phyloP scores from a whole-genome alignment of 176 grass and related monocot species.

The Metroxylon sagu region DNA sequence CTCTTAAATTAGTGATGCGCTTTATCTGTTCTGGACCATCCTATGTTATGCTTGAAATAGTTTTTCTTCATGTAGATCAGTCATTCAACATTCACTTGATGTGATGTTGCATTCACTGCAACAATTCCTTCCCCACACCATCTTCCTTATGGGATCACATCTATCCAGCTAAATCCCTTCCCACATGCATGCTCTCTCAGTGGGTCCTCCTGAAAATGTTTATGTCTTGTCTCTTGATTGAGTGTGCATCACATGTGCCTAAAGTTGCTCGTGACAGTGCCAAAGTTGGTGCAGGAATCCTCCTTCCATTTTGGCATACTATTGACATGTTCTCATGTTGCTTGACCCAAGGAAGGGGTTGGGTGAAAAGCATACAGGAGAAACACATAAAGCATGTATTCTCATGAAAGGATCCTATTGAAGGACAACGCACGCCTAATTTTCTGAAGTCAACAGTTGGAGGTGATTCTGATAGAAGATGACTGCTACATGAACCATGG shows the following conservation, averaged over 20 bases:
- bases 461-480: slow-evolving; percentile 17
- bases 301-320: background rate
- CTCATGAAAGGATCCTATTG: slow-evolving; percentile 8
- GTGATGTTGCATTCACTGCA: too few species aligned
- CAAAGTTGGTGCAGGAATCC: background rate
- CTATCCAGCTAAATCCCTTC: too few species aligned
- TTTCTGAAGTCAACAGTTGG: slow-evolving; percentile 18
- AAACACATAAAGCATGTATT: slow-evolving; percentile 7
- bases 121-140: too few species aligned
- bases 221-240: background rate
- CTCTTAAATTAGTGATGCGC: too few species aligned
- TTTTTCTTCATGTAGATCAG: too few species aligned
- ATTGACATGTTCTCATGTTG: background rate
- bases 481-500: slow-evolving; percentile 23
- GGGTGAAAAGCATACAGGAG: slow-evolving; percentile 9
- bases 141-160: too few species aligned
- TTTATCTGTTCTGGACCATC: too few species aligned
- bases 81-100: too few species aligned
- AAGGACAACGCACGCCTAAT: slow-evolving; percentile 11
- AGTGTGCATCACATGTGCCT: background rate
- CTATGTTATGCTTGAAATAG: too few species aligned
- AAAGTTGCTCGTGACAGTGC: background rate
- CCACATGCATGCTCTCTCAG: too few species aligned
- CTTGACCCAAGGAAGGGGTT: background rate
- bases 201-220: background rate